Base-by-base conservation (phyloP, 2,329 filamentous ascomycete genomes). In the Colletotrichum phormii region DNA sequence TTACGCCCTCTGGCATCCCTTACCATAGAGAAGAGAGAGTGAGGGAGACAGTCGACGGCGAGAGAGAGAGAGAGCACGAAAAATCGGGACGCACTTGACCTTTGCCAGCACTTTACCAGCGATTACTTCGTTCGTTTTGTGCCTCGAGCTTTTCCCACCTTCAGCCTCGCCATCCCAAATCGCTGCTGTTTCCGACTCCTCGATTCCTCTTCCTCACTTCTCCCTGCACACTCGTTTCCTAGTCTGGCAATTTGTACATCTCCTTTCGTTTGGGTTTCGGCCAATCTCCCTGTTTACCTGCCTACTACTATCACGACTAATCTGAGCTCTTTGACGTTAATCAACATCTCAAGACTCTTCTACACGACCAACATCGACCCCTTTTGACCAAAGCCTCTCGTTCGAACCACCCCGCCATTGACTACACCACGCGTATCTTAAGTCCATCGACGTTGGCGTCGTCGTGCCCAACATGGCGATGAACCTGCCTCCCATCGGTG, bases 391-490 rank as follows among this genome's bases (percentile, higher is more conserved):
- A 46, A 35, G 53, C 29, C 29, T 31, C n/a, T 31, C 46, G 37
- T 37, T 33, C 46, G 35, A 8, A 7, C 11, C 18, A 18, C 58
- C 12, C 35, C 54, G 22, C 51, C 61, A 69, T 59, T 63, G 63
- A 67, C 22, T 42, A 18, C 57, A n/a, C 49, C 24, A 55, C 62
- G 68, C 63, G 49, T 63, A 49, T 67, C 46, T 46, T 26, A 62
- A 59, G 33, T 15, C 37, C 53, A 53, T 66, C 24, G 22, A 54
- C 59, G 24, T 67, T 64, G 60, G 71, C 59, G 62, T 58, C 71
- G 29, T 67, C 58, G 80, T 79, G 81, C 79, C 81, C 81, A 86
- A 77, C 81, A 93, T 93, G 90, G 87, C 90, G 80, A 86, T 89
- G 82, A 90, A 88, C 79, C 83, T 90, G 74, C 87, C 88, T 72